Evolutionary conservation across 257 asterid species (phyloP).

Genomic region (Solanum pimpinellifolium): DNA sequence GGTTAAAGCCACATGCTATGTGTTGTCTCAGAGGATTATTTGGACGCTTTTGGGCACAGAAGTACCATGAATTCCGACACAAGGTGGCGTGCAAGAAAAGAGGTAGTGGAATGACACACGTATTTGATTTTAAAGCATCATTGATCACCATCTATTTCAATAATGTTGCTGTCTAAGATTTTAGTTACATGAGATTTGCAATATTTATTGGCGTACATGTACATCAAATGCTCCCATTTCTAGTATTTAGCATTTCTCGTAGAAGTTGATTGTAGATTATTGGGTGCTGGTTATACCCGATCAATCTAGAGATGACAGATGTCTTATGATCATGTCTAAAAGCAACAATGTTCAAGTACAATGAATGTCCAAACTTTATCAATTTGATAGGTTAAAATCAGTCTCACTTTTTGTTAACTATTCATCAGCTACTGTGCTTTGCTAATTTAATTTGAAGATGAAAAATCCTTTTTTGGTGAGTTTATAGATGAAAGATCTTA

Average conservation of each 20-base stretch:
- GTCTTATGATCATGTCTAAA: background rate
- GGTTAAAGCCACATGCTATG: conserved; percentile 19
- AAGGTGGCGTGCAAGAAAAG: conserved; percentile 29
- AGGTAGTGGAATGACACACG: conserved; percentile 18
- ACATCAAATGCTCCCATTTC: background rate
- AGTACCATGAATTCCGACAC: conserved; percentile 10
- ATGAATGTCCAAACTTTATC: background rate
- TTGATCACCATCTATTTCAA: conserved; percentile 13
- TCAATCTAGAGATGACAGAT: background rate
- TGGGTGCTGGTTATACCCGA: background rate
- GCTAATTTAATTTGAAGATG: background rate
- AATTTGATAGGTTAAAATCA: background rate
- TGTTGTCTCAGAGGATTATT: conserved; percentile 18
- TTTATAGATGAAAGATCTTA: background rate
- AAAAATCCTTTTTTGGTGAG: background rate
- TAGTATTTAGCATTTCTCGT: background rate
- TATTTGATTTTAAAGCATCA: conserved; percentile 7
- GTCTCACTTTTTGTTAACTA: background rate
- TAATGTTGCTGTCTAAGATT: background rate
- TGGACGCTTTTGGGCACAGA: conserved; percentile 19
- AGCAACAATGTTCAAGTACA: background rate
- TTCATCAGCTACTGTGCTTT: background rate
- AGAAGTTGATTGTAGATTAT: background rate
- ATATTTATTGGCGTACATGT: background rate
- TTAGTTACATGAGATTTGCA: background rate